These are phyloP conservation scores for Celoporthe dispersa DNA, from an alignment of 2,329 filamentous ascomycete species.

Conservation along the genomic window DNA sequence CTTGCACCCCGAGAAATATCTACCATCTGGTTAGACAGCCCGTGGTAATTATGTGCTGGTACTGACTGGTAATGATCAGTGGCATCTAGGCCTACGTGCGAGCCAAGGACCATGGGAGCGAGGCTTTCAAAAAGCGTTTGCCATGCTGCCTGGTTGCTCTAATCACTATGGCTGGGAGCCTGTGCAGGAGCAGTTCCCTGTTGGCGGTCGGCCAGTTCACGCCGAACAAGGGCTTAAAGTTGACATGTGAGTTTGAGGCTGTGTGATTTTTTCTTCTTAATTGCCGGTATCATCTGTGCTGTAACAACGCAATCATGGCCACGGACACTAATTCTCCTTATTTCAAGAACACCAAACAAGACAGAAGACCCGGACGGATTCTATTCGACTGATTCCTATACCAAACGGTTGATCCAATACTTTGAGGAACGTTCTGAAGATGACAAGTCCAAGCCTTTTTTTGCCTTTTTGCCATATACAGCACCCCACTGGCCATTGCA, in stretches of 20 bases:
- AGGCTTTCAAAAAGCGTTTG: slow-evolving; percentile 39
- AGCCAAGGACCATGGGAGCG: slow-evolving; percentile 36
- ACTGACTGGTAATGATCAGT: slow-evolving; percentile 23
- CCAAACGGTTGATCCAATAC: slow-evolving; percentile 36
- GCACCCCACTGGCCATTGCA: slow-evolving; percentile 40
- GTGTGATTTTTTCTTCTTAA: no score
- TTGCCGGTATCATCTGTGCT: no score
- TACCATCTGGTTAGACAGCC: no score
- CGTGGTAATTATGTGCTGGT: neutral
- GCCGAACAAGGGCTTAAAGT: slow-evolving; percentile 32
- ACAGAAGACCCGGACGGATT: slow-evolving; percentile 35
- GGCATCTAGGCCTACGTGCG: slow-evolving; percentile 41
- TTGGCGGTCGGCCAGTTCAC: slow-evolving; percentile 32
- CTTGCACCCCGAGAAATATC: no score
- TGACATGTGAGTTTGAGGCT: slow-evolving; percentile 18
- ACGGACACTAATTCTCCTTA: neutral
- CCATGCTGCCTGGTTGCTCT: slow-evolving; percentile 37
- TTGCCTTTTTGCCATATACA: slow-evolving; percentile 38
- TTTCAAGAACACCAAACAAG: slow-evolving; percentile 25
- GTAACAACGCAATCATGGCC: no score
- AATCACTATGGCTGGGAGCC: slow-evolving; percentile 35
- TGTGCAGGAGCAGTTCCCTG: slow-evolving; percentile 32
- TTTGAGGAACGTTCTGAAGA: slow-evolving; percentile 31
- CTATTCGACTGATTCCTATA: slow-evolving; percentile 40
- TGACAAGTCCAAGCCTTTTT: slow-evolving; percentile 36